phyloP scores from a whole-genome alignment of 352 stramenopile species.

The Globisporangium camurandrum region DNA sequence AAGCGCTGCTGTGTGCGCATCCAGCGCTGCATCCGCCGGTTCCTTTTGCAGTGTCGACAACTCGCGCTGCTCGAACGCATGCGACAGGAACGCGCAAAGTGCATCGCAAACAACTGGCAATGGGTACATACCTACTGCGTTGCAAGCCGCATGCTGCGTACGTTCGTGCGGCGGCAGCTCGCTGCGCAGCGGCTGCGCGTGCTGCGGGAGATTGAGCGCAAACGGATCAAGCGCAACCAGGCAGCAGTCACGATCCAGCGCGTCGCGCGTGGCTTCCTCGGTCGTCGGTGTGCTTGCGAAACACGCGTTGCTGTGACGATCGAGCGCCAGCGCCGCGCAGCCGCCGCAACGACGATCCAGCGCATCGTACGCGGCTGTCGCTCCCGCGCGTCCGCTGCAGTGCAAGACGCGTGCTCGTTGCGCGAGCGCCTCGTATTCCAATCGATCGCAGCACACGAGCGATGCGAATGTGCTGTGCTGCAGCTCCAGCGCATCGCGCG shows the following conservation, averaged over 20 bases:
- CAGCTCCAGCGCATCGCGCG: conserved; percentile 30
- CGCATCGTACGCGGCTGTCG: conserved; percentile 29
- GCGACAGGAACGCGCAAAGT: conserved; percentile 16
- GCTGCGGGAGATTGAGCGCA: conserved; percentile 30
- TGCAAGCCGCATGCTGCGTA: conserved; percentile 21
- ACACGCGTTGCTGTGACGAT: conserved; percentile 15
- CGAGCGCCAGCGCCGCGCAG: conserved; percentile 11
- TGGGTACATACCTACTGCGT: conserved; percentile 25
- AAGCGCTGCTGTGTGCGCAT: conserved; percentile 33
- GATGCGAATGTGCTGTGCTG: conserved; percentile 16
- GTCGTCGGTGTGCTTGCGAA: conserved; percentile 18
- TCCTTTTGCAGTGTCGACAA: conserved; percentile 16
- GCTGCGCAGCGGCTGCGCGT: conserved; percentile 24
- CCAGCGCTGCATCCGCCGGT: conserved; percentile 45
- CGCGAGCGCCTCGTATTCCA: conserved; percentile 14
- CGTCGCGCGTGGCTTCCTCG: conserved; percentile 30
- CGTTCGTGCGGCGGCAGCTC: conserved; percentile 23
- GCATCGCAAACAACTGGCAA: conserved; percentile 18
- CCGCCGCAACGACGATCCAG: conserved; percentile 27
- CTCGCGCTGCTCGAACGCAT: conserved; percentile 17
- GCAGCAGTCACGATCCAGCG: conserved; percentile 30
- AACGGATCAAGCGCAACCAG: conserved; percentile 19
- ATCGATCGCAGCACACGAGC: conserved; percentile 8
- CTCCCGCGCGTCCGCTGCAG: conserved; percentile 8
- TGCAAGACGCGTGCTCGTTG: conserved; percentile 3